phyloP scores from a whole-genome alignment of 2,329 filamentous ascomycete species.

The Colletotrichum magnum region DNA sequence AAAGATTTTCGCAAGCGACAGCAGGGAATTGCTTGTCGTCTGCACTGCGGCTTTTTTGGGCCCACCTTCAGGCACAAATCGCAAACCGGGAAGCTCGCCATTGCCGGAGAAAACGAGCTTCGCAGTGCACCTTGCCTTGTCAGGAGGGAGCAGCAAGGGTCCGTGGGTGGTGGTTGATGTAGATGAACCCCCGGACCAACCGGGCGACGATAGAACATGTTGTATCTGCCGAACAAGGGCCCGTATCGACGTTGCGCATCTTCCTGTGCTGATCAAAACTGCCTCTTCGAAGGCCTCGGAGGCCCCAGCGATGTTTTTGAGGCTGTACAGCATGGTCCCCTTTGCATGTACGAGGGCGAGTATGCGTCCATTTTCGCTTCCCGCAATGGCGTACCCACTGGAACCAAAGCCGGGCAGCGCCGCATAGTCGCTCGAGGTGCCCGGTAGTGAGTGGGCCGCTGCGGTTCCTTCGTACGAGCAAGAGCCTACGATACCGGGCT shows the following conservation, averaged over 20 bases:
- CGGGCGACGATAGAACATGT: slow-evolving; percentile 71
- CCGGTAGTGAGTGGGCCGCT: background rate
- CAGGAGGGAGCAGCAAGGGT: slow-evolving; percentile 85
- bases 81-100: slow-evolving; percentile 85
- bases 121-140: slow-evolving; percentile 86
- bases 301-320: slow-evolving; percentile 85
- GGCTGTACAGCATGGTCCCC: slow-evolving; percentile 96
- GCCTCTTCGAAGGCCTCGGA: slow-evolving; percentile 95
- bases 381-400: slow-evolving; percentile 88
- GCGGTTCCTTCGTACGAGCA: background rate
- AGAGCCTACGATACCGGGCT: slow-evolving; percentile 54
- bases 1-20: slow-evolving; percentile 97
- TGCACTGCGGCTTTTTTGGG: slow-evolving; percentile 86
- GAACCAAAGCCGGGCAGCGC: slow-evolving; percentile 57
- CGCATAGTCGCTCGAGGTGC: slow-evolving; percentile 42
- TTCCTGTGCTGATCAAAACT: slow-evolving; percentile 87
- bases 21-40: slow-evolving; percentile 93
- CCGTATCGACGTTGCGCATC: slow-evolving; percentile 77
- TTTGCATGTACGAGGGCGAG: slow-evolving; percentile 96
- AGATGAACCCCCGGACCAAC: slow-evolving; percentile 40
- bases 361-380: slow-evolving; percentile 91
- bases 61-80: slow-evolving; percentile 77
- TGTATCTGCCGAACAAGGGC: slow-evolving; percentile 86
- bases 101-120: slow-evolving; percentile 83
- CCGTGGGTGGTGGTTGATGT: slow-evolving; percentile 46